phyloP scores from a whole-genome alignment of 371 early-diverging fungal genomes.

The Mucor sp. region DNA sequence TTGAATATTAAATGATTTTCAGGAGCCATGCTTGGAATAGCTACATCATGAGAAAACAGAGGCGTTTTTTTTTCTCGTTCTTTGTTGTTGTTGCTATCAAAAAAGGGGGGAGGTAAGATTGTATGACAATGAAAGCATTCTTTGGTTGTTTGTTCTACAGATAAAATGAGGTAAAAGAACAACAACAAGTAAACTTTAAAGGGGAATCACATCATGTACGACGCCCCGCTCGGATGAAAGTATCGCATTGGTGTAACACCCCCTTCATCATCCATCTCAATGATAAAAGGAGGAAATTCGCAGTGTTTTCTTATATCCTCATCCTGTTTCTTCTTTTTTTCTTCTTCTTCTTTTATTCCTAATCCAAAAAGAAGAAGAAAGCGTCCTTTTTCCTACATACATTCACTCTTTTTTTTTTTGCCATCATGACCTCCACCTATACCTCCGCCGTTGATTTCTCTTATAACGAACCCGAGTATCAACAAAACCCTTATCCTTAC shows the following conservation, averaged over 20 bases:
- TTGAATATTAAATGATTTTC: background rate
- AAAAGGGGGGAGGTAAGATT: background rate
- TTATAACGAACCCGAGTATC: background rate
- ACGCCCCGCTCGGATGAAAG: conserved; percentile 4
- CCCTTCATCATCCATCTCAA: background rate
- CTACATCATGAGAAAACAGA: background rate
- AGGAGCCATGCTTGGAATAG: background rate
- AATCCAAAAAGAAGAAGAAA: background rate
- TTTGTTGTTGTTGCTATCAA: background rate
- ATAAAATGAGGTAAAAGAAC: background rate
- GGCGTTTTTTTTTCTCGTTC: background rate
- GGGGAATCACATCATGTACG: conserved; percentile 1
- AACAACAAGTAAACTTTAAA: background rate
- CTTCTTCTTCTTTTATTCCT: background rate
- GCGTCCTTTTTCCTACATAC: background rate
- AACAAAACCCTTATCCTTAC: background rate
- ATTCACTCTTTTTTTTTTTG: background rate
- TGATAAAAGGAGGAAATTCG: background rate
- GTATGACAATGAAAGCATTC: background rate
- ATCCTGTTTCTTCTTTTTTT: background rate
- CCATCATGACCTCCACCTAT: background rate
- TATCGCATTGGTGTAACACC: background rate
- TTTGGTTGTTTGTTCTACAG: background rate
- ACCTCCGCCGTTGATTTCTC: background rate
- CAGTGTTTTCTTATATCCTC: background rate